phyloP scores from a whole-genome alignment of 164 flowering plant genomes.

The Macadamia integrifolia region DNA sequence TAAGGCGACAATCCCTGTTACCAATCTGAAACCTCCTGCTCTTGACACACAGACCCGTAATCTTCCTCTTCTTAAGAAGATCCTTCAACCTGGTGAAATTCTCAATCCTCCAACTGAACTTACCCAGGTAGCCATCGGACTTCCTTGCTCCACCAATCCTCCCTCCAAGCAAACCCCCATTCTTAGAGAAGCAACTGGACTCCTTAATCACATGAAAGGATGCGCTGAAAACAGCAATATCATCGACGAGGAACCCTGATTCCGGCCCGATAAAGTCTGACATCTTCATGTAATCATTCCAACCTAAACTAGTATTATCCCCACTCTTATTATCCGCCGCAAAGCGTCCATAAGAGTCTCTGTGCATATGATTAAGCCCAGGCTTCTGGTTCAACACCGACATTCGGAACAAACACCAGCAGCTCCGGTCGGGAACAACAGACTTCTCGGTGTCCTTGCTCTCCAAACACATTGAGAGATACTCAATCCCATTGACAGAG shows the following conservation, averaged over 20 bases:
- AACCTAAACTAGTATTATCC: slow-evolving; percentile 91
- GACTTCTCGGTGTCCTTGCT: slow-evolving; percentile 89
- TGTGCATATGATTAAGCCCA: slow-evolving; percentile 75
- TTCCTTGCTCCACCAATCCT: slow-evolving; percentile 57
- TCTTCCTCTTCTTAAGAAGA: slow-evolving; percentile 91
- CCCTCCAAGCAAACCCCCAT: slow-evolving; percentile 50
- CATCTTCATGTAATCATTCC: slow-evolving; percentile 99
- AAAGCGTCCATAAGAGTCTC: slow-evolving; percentile 93
- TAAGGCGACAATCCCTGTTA: slow-evolving; percentile 89
- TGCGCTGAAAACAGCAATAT: slow-evolving; percentile 84
- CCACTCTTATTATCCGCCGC: slow-evolving; percentile 92
- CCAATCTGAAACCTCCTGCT: slow-evolving; percentile 98
- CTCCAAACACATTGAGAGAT: slow-evolving; percentile 93
- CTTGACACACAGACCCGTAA: slow-evolving; percentile 92
- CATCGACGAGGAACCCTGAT: slow-evolving; percentile 77
- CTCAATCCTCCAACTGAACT: slow-evolving; percentile 90
- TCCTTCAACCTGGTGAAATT: slow-evolving; percentile 91
- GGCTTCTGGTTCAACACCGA: slow-evolving; percentile 87
- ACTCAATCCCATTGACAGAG: slow-evolving; percentile 71
- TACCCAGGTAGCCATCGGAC: slow-evolving; percentile 85
- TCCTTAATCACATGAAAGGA: slow-evolving; percentile 94
- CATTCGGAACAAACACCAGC: slow-evolving; percentile 98
- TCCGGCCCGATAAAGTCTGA: slow-evolving; percentile 63
- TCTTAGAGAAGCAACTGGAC: slow-evolving; percentile 70
- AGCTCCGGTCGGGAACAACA: slow-evolving; percentile 59